phyloP scores from a whole-genome alignment of 2,329 filamentous ascomycete species.

The Zymoseptoria ardabiliae region DNA sequence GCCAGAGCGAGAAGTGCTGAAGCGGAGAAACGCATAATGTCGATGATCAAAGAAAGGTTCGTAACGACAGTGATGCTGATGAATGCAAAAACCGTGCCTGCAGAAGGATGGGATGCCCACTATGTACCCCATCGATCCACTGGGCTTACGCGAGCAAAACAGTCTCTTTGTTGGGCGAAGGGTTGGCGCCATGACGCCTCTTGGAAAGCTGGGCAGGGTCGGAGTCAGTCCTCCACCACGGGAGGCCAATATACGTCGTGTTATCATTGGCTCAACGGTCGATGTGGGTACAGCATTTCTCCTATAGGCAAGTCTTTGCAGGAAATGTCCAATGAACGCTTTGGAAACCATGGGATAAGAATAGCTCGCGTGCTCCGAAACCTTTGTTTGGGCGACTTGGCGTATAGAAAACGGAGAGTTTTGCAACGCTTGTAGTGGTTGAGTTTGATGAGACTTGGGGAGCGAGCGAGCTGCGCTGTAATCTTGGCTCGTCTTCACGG shows the following conservation, averaged over 20 bases:
- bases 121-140: not conserved
- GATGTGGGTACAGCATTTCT: not conserved
- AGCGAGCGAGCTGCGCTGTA: too few species aligned
- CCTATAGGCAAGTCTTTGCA: not conserved
- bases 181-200: not conserved
- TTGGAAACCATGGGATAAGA: not conserved
- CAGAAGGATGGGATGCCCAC: not conserved
- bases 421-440: not conserved
- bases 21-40: not conserved
- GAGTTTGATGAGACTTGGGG: not conserved
- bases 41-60: not conserved
- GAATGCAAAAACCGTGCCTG: not conserved
- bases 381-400: not conserved
- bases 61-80: not conserved
- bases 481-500: not conserved
- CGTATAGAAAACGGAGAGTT: not conserved
- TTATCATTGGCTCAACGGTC: not conserved
- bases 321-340: not conserved
- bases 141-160: too few species aligned
- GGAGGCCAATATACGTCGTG: not conserved
- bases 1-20: constrained; percentile 16
- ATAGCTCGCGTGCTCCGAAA: not conserved
- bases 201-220: not conserved
- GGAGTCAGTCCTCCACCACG: not conserved
- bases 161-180: not conserved